Conservation (phyloP, 164 flowering plant genomes). For the Magnolia officinalis region DNA sequence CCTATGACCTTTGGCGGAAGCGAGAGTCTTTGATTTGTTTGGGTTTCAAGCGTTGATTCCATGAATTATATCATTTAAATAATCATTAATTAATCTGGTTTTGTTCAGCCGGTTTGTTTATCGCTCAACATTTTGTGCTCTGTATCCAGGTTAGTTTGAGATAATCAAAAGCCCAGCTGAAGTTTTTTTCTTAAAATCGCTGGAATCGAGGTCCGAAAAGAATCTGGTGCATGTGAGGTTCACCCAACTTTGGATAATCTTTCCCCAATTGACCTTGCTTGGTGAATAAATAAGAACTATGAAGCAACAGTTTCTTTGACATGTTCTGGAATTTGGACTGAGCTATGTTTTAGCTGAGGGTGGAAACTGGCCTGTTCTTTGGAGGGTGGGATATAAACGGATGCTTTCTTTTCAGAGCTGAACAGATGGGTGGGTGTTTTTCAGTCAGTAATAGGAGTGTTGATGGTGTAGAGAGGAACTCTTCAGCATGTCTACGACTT, state of each 20-base stretch:
- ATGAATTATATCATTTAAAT: background rate
- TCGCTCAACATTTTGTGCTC: conserved; percentile 18
- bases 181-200: conserved; percentile 9
- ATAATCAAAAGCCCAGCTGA: conserved; percentile 15
- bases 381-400: conserved; percentile 4
- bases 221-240: conserved; percentile 25
- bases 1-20: background rate
- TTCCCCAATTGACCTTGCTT: conserved; percentile 27
- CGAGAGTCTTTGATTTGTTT: background rate
- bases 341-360: conserved; percentile 1
- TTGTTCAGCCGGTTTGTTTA: conserved; percentile 34
- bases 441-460: conserved; percentile 45
- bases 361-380: background rate
- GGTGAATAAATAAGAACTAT: conserved; percentile 4
- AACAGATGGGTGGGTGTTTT: conserved; percentile 72
- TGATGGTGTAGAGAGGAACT: conserved; percentile 31
- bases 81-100: conserved; percentile 10
- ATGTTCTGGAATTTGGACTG: conserved; percentile 3
- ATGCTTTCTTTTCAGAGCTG: conserved; percentile 29
- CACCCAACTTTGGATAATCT: conserved; percentile 23
- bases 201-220: conserved; percentile 12
- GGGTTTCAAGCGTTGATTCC: background rate
- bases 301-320: background rate
- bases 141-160: conserved; percentile 38
- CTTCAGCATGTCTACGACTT: conserved; percentile 34